Evolutionary conservation across 2,329 filamentous ascomycete genomes (phyloP), one percentile per base, ranked within the genome.

Genomic region (Aspergillus ochraceus): DNA sequence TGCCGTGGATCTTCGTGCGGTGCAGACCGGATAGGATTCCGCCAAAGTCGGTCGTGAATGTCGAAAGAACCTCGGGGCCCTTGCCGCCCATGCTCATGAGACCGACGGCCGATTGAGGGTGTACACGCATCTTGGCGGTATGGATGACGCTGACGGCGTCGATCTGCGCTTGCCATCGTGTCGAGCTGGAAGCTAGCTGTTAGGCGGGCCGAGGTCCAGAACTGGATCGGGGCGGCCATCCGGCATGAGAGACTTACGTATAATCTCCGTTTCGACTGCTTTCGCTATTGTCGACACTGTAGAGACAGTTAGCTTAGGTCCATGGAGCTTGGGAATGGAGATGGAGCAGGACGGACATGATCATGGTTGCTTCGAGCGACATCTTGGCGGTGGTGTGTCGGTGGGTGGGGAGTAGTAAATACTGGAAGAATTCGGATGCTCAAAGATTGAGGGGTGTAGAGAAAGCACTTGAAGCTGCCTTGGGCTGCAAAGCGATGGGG

Each of bases 331-430:
- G 55, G 51, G 32, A 24, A 46, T 53, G 54, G 39, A 45, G 39
- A 45, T 51, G 46, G 56, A 45, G 12, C 45, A 32, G 29, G 64
- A 75, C 77, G 59, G 64, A 80, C 85, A 98, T 89, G 79, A 99
- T 91, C 93, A 99, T 98, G 65, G 96, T 96, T 82, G 95, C 96
- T 88, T 99, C 95, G 80, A 99, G 89, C 80, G 89, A 91, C 95
- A 99, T 99, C 74, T 84, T 93, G 87, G 77, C 80, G 77, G 59
- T 66, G 57, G 54, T 56, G 57, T 52, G 52, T 52, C 29, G 47
- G 19, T 32, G 47, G 47, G 30, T 39, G 8, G n/a, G 42, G 51
- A 61, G 54, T 49, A 54, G 54, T 49, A 22, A 14, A 57, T 29
- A 32, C 30, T 51, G 26, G 22, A 20, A 52, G 17, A 20, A 6